These are phyloP conservation scores for Mycena albidolilacea DNA, from an alignment of 768 basidiomycete genomes.

Conservation along the genomic window DNA sequence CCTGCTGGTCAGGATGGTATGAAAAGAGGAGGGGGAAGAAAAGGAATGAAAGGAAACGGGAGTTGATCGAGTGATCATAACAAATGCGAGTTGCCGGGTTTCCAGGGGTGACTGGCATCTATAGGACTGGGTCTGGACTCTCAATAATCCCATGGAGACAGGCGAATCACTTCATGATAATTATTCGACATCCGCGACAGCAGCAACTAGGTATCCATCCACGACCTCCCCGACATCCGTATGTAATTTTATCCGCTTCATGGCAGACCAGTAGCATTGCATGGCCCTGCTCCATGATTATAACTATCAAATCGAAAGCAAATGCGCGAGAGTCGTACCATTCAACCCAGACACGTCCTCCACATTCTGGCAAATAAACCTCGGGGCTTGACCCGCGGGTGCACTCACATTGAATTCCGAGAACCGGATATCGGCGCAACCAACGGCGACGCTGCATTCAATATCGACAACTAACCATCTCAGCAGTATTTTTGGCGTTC, in stretches of 20 bases:
- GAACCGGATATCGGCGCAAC: conserved; percentile 17
- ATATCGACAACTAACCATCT: conserved; percentile 19
- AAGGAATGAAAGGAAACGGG: conserved; percentile 39
- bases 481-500: not conserved
- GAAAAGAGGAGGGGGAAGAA: conserved; percentile 13
- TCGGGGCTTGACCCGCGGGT: conserved; percentile 24
- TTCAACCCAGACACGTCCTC: not conserved
- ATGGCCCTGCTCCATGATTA: not conserved
- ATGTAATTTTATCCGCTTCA: not conserved
- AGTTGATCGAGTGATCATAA: conserved; percentile 3
- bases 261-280: conserved; percentile 9
- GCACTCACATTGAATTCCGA: conserved; percentile 17
- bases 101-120: conserved; percentile 20
- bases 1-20: conserved; percentile 38
- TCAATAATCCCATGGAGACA: conserved; percentile 26
- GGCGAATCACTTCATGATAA: not conserved
- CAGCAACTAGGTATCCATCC: too few species aligned
- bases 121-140: conserved; percentile 16
- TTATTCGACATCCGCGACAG: too few species aligned
- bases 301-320: not conserved
- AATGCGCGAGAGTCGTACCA: not conserved
- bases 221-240: not conserved
- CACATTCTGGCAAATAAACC: conserved; percentile 19
- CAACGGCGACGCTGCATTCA: conserved; percentile 25
- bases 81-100: conserved; percentile 31